These are phyloP conservation scores for Hymenotorrendiella dingleyae DNA, from an alignment of 2,329 filamentous ascomycete genomes.

Conservation along the genomic window DNA sequence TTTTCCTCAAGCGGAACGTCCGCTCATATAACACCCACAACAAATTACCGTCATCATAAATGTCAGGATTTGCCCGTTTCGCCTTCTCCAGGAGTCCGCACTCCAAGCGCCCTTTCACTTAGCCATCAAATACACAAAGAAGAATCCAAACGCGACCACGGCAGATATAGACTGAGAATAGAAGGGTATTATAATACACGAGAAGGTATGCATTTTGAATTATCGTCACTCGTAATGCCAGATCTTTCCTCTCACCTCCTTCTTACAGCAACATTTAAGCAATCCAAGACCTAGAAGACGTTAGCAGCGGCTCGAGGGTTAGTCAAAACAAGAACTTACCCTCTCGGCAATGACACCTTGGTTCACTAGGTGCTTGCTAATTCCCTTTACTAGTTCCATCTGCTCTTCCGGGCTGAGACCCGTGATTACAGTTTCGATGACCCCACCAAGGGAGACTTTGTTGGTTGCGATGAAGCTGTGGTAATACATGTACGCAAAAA, in stretches of 20 bases:
- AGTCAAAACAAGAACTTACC: constrained; percentile 19
- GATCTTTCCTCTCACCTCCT: constrained; percentile 21
- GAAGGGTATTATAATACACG: constrained; percentile 23
- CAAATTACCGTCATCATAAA: not conserved
- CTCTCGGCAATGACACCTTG: constrained; percentile 42
- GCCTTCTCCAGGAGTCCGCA: not conserved
- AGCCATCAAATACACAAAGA: constrained; percentile 10
- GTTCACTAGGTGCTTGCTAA: constrained; percentile 59
- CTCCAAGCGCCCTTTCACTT: not conserved
- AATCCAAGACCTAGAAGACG: constrained; percentile 22
- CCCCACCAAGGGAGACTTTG: constrained; percentile 75
- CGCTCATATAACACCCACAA: not conserved
- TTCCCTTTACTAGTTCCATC: constrained; percentile 66
- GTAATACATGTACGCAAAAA: constrained; percentile 98
- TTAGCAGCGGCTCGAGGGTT: constrained; percentile 1
- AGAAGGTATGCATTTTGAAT: constrained; percentile 14
- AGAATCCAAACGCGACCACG: constrained; percentile 12
- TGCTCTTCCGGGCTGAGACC: constrained; percentile 86
- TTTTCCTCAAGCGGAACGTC: too few relatives aligned
- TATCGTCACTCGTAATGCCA: constrained; percentile 23
- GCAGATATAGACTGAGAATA: constrained; percentile 14
- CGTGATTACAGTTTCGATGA: constrained; percentile 87
- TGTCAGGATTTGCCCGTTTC: constrained; percentile 1
- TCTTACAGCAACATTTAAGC: constrained; percentile 21
- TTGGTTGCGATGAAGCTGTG: constrained; percentile 92